Percentiles rank a stretch among this genome's conserved stretches.
Evolutionary conservation across 257 asterid species (phyloP).

Genomic region (Galeopsis tetrahit): DNA sequence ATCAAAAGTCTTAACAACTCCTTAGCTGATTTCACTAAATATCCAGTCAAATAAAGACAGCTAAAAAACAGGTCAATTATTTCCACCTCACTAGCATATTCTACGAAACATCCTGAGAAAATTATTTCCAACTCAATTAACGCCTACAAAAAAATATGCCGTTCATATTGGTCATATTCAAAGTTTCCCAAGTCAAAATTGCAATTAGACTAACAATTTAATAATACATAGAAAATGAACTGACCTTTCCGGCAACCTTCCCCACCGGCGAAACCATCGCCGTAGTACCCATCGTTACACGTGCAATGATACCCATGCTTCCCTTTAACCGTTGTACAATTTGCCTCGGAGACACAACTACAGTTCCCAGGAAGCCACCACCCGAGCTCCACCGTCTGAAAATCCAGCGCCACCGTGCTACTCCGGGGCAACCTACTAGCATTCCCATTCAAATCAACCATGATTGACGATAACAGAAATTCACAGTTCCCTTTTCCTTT

Average conservation of each 20-base stretch:
- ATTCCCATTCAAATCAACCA: conserved; percentile 38
- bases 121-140: too few species aligned
- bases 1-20: conserved; percentile 25
- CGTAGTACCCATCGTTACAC: conserved; percentile 67
- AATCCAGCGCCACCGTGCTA: conserved; percentile 48
- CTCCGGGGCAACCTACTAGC: conserved; percentile 7
- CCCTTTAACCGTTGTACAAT: conserved; percentile 34
- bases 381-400: conserved; percentile 65
- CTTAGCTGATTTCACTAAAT: conserved; percentile 29
- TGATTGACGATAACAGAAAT: conserved; percentile 55
- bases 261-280: conserved; percentile 72
- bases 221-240: conserved; percentile 26
- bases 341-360: conserved; percentile 50
- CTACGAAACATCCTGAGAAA: background rate
- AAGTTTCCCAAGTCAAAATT: conserved; percentile 32
- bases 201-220: conserved; percentile 27
- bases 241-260: conserved; percentile 65
- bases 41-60: conserved; percentile 19
- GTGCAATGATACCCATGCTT: conserved; percentile 57
- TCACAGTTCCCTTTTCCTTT: conserved; percentile 42
- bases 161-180: conserved; percentile 39
- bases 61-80: conserved; percentile 28
- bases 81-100: conserved; percentile 19
- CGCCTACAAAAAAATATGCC: background rate
- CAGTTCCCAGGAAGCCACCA: conserved; percentile 85